These are phyloP conservation scores for Hamiltosporidium tvaerminnensis DNA, from an alignment of 371 early-diverging fungal species.

Conservation along the genomic window DNA sequence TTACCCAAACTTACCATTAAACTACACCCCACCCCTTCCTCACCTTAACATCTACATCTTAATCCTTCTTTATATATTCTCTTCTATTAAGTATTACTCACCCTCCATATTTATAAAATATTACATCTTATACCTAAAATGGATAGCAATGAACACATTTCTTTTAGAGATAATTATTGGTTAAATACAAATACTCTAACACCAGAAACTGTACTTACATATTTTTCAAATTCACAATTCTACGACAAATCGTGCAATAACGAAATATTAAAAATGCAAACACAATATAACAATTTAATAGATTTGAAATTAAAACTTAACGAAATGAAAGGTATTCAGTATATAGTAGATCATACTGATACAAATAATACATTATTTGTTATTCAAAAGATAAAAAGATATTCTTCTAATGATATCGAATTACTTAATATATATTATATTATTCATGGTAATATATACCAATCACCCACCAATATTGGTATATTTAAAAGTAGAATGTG, in stretches of 20 bases:
- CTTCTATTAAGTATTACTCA: too few species aligned
- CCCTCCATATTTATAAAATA: too few species aligned
- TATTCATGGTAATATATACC: constrained; percentile 35
- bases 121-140: too few species aligned
- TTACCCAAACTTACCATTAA: too few species aligned
- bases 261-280: constrained; percentile 83
- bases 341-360: constrained; percentile 8
- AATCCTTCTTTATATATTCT: too few species aligned
- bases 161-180: neutral
- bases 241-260: constrained; percentile 85
- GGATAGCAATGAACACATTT: neutral
- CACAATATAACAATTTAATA: constrained; percentile 56
- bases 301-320: constrained; percentile 1
- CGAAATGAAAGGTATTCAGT: constrained; percentile 25
- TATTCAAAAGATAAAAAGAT: constrained; percentile 16
- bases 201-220: constrained; percentile 69
- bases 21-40: too few species aligned
- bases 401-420: neutral
- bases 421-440: constrained; percentile 25
- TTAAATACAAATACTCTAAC: neutral
- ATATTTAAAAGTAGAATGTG: constrained; percentile 15
- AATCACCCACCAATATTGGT: constrained; percentile 18
- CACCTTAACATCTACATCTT: too few species aligned
- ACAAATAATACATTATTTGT: constrained; percentile 24
- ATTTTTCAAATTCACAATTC: constrained; percentile 78